A percentile compares a stretch with the other conserved stretches of the same genome.
Conservation (phyloP, 441 rosid genomes). For the Euphorbia celastroides region DNA sequence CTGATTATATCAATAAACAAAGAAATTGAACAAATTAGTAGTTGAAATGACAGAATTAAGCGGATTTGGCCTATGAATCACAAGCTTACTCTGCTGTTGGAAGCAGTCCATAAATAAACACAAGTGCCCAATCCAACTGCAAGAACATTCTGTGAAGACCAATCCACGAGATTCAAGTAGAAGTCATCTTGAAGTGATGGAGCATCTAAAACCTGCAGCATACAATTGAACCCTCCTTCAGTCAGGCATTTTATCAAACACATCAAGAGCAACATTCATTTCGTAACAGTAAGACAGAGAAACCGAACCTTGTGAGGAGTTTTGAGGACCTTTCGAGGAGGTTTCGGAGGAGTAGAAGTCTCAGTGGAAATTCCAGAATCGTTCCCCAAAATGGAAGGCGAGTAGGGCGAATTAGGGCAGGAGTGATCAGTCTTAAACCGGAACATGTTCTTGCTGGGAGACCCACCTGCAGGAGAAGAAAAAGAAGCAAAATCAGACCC, state of each 20-base stretch:
- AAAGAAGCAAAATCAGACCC: conserved; percentile 86
- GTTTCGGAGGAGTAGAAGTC: conserved; percentile 76
- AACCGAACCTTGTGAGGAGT: conserved; percentile 81
- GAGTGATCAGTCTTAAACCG: conserved; percentile 82
- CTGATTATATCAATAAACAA: conserved; percentile 32
- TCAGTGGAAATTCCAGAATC: conserved; percentile 61
- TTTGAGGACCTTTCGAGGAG: conserved; percentile 88
- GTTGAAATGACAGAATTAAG: background rate
- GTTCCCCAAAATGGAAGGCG: conserved; percentile 69
- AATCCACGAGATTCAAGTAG: conserved; percentile 91
- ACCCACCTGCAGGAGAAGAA: conserved; percentile 87
- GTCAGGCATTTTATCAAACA: background rate
- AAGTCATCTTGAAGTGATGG: conserved; percentile 98
- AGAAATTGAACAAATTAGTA: background rate
- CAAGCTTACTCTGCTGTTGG: conserved; percentile 78
- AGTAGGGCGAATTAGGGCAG: conserved; percentile 71
- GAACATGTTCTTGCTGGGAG: conserved; percentile 74
- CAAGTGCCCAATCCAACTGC: conserved; percentile 96
- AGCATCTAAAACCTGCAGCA: conserved; percentile 84
- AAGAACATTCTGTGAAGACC: conserved; percentile 97
- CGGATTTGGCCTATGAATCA: background rate
- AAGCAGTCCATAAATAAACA: conserved; percentile 93
- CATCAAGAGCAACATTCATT: background rate
- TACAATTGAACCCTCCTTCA: background rate
- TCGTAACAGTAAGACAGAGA: background rate